Conservation (phyloP, 441 rosid species). For the Adansonia grandidieri region DNA sequence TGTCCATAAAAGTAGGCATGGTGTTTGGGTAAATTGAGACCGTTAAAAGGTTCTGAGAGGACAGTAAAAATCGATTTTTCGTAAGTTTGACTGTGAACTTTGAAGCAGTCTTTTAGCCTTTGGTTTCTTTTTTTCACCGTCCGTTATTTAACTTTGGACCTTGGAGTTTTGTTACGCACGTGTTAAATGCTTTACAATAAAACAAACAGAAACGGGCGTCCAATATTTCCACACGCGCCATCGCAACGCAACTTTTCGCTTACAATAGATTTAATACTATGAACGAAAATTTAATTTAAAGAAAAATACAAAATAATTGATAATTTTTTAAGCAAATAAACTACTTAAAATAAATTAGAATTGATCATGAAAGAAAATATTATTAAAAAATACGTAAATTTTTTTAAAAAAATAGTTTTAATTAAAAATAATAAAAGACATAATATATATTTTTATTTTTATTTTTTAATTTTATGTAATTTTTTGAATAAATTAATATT, state of each 20-base stretch:
- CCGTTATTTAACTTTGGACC: neutral
- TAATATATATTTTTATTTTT: too few relatives aligned
- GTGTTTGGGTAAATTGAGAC: conserved; percentile 9
- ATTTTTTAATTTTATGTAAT: too few relatives aligned
- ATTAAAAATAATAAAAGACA: too few relatives aligned
- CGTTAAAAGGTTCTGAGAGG: neutral
- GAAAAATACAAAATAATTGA: neutral
- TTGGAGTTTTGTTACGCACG: conserved; percentile 8
- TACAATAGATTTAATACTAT: neutral
- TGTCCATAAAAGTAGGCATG: conserved; percentile 21
- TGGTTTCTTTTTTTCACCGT: neutral
- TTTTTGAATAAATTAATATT: too few relatives aligned
- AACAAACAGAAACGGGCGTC: neutral
- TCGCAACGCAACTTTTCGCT: neutral
- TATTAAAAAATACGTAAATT: too few relatives aligned
- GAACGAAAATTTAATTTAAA: too few relatives aligned
- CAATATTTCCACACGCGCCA: conserved; percentile 14
- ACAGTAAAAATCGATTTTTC: neutral
- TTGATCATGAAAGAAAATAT: too few relatives aligned
- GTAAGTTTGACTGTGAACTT: neutral
- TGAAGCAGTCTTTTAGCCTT: conserved; percentile 28
- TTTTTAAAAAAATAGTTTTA: too few relatives aligned
- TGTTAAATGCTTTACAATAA: neutral
- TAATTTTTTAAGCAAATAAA: too few relatives aligned
- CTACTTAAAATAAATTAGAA: too few relatives aligned